Evolutionary conservation across 2,329 filamentous ascomycete genomes (phyloP).

Genomic region (Nothopassalora personata): DNA sequence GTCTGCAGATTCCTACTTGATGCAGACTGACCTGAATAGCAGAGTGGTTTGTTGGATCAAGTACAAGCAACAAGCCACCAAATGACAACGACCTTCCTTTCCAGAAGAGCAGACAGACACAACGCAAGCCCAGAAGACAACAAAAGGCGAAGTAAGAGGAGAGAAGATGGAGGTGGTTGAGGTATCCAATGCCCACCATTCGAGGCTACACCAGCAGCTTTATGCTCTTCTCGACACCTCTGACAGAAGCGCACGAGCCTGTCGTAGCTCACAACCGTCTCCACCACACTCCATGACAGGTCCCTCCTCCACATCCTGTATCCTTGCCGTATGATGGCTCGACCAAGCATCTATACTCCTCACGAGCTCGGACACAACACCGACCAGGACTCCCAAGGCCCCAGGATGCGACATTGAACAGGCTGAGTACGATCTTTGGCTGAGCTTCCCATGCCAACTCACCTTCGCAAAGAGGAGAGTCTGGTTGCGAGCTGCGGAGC

Average conservation of each 20-base stretch:
- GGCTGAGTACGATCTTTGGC: slow-evolving; percentile 3
- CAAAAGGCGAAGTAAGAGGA: background rate
- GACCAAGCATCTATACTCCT: background rate
- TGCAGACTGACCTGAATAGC: background rate
- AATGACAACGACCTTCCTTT: slow-evolving; percentile 5
- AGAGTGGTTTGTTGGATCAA: background rate
- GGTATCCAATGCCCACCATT: background rate
- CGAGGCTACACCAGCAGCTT: slow-evolving; percentile 3
- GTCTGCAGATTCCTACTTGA: background rate
- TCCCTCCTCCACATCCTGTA: slow-evolving; percentile 1
- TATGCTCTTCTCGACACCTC: background rate
- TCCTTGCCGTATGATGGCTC: background rate
- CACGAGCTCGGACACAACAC: background rate
- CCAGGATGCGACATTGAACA: background rate
- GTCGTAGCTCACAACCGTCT: slow-evolving; percentile 15
- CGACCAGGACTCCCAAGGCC: background rate
- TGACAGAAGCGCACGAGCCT: slow-evolving; percentile 8
- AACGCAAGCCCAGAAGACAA: slow-evolving; percentile 9
- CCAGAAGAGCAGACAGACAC: slow-evolving; percentile 4
- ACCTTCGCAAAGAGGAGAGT: background rate
- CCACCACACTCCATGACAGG: slow-evolving; percentile 7
- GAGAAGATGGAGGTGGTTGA: slow-evolving; percentile 1
- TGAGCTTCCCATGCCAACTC: background rate
- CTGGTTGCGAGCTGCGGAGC: slow-evolving; percentile 10
- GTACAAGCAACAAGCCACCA: slow-evolving; percentile 7